Evolutionary conservation across 495 filamentous ascomycete genomes (phyloP).

Genomic region (Eremomyces bilateralis): DNA sequence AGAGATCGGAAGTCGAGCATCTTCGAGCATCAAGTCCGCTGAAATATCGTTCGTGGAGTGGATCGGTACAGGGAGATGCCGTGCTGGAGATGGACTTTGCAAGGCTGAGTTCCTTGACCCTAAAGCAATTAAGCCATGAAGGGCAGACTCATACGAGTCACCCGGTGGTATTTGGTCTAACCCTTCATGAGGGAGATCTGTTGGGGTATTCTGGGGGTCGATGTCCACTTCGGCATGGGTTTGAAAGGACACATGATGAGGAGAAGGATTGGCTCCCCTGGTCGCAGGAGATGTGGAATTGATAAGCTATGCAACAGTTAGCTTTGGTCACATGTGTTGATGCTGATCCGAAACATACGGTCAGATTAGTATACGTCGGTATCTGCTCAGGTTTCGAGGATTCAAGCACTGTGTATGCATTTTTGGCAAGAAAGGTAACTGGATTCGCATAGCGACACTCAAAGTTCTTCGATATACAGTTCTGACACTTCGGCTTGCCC

Average conservation of each 20-base stretch:
- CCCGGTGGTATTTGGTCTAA: too few relatives aligned
- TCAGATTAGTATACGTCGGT: neutral
- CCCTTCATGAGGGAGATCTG: too few relatives aligned
- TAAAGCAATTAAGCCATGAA: too few relatives aligned
- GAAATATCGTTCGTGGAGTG: neutral
- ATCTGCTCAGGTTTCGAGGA: neutral
- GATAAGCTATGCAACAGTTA: too few relatives aligned
- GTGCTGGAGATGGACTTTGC: neutral
- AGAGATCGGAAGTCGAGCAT: neutral
- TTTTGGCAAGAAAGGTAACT: slow-evolving; percentile 2
- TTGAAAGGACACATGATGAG: too few relatives aligned
- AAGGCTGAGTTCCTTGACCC: too few relatives aligned
- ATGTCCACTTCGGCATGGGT: too few relatives aligned
- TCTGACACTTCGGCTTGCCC: slow-evolving; percentile 4
- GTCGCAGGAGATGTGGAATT: too few relatives aligned
- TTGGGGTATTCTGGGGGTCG: too few relatives aligned
- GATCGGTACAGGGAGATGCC: neutral
- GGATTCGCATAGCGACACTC: slow-evolving; percentile 1
- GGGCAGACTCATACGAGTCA: too few relatives aligned
- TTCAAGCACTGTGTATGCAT: slow-evolving; percentile 2
- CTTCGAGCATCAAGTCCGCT: neutral
- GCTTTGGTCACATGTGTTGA: neutral
- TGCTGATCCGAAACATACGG: neutral
- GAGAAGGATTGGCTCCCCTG: too few relatives aligned
- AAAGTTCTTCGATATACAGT: slow-evolving; percentile 4